Evolutionary conservation across 2,329 filamentous ascomycete genomes (phyloP), one percentile per base, ranked within the genome.

Genomic region (Stagonosporopsis vannaccii): DNA sequence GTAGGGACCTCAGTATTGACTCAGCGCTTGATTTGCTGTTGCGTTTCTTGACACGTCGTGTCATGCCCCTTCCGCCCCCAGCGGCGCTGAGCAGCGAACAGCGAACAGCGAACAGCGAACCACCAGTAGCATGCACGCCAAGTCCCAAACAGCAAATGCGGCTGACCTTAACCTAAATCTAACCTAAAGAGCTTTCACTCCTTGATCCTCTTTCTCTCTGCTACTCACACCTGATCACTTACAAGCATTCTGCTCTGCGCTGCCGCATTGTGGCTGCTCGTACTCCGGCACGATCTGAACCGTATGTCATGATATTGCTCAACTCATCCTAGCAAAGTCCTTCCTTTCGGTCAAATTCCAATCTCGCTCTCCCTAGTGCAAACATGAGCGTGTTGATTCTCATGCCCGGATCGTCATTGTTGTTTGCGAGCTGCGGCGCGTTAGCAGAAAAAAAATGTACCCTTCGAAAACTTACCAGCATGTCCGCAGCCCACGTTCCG

Each of bases 31-130:
- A n/a, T 12, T 12, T 8, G 19, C 17, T 37, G 19, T 37, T n/a
- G 15, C 30, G 4, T 37, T 20, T 19, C 35, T 12, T 12, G 17
- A 9, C 19, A 37, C n/a, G 19, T 13, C n/a, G 17, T 12, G 19
- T 20, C n/a, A n/a, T n/a, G n/a, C n/a, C n/a, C 17, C 17, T 4
- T 37, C 11, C 11, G 20, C 8, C 35, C 35, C 17, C 19, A 5
- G 5, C 11, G 35, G 11, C 9, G 35, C 26, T 28, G 30, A 51
- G 37, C 12, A 37, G 48, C 48, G 47, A 51, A 43, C 47, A 37
- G 47, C 47, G 47, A 51, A 51, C 39, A 37, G 47, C 48, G 47
- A 51, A 43, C 39, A 43, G 39, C 47, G 47, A 51, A 43, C 37
- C 33, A 36, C 35, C 22, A 40, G 32, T 37, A 22, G 15, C 12